Conservation (phyloP, 129 eudicot species). For the Flaveria bidentis region DNA sequence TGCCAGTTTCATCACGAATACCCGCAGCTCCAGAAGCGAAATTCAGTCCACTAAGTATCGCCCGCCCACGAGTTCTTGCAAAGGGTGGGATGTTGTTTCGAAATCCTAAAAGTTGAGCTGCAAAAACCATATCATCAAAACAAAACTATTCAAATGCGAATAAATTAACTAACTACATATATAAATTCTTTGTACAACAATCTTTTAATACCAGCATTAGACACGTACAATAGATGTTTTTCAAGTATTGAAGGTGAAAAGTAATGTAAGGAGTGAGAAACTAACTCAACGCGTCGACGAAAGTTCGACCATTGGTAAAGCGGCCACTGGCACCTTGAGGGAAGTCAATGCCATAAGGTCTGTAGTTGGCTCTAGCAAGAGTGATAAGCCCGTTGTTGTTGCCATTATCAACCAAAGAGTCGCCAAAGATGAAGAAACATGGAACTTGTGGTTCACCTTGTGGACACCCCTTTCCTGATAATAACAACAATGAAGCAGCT, state of each 20-base stretch:
- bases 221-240: not conserved
- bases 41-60: conserved; percentile 59
- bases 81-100: conserved; percentile 70
- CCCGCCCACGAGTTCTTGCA: conserved; percentile 67
- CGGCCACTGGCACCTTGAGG: conserved; percentile 80
- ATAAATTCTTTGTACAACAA: too few relatives aligned
- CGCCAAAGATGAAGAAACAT: conserved; percentile 76
- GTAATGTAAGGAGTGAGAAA: not conserved
- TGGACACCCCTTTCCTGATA: conserved; percentile 18
- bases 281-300: conserved; percentile 75
- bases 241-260: not conserved
- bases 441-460: conserved; percentile 59
- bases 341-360: conserved; percentile 84
- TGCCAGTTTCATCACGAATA: conserved; percentile 82
- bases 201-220: too few relatives aligned
- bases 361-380: conserved; percentile 77
- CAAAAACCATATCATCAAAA: conserved; percentile 6
- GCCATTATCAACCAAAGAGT: conserved; percentile 89
- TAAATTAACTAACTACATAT: not conserved
- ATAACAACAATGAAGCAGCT: conserved; percentile 13
- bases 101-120: conserved; percentile 87
- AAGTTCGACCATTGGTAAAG: conserved; percentile 86
- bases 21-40: conserved; percentile 92
- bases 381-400: conserved; percentile 74
- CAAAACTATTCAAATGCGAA: not conserved